A percentile compares a stretch with the other conserved stretches of the same genome.
These are phyloP conservation scores for Penicillium sclerotigenum DNA, from an alignment of 2,329 filamentous ascomycete genomes.

Conservation along the genomic window DNA sequence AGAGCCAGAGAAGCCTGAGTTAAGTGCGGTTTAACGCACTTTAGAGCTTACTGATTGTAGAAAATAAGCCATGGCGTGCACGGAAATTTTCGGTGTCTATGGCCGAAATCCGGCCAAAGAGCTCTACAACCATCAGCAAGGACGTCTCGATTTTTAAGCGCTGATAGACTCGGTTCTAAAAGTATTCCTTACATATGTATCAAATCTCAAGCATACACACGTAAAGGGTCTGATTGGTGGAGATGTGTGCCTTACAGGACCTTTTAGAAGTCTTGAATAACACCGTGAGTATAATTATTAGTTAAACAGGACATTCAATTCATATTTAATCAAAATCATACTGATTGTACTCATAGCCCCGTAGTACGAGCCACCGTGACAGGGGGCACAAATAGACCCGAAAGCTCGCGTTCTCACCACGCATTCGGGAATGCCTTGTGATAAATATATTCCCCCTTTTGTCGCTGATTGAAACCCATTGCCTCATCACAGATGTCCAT, in stretches of 20 bases:
- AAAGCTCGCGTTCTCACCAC: not conserved
- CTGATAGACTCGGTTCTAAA: not conserved
- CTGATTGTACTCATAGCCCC: not conserved
- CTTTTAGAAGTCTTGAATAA: not conserved
- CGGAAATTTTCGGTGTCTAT: rapidly evolving
- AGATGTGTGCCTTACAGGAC: not conserved
- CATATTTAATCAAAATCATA: not conserved
- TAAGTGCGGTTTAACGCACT: not conserved
- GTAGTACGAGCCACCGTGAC: not conserved
- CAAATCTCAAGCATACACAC: not conserved
- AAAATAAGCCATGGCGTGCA: too few species aligned
- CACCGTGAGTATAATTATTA: not conserved
- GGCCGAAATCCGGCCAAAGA: not conserved
- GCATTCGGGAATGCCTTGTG: slow-evolving; percentile 7
- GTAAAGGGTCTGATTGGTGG: not conserved
- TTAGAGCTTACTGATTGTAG: too few species aligned
- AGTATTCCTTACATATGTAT: too few species aligned
- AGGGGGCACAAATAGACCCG: not conserved
- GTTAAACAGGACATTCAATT: too few species aligned
- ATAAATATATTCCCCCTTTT: slow-evolving; percentile 7
- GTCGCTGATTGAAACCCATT: slow-evolving; percentile 1
- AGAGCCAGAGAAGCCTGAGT: not conserved
- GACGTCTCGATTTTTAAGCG: not conserved
- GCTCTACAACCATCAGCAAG: not conserved
- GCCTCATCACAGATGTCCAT: slow-evolving; percentile 15